Conservation (phyloP, 768 basidiomycete genomes). For the Naematelia encephala region DNA sequence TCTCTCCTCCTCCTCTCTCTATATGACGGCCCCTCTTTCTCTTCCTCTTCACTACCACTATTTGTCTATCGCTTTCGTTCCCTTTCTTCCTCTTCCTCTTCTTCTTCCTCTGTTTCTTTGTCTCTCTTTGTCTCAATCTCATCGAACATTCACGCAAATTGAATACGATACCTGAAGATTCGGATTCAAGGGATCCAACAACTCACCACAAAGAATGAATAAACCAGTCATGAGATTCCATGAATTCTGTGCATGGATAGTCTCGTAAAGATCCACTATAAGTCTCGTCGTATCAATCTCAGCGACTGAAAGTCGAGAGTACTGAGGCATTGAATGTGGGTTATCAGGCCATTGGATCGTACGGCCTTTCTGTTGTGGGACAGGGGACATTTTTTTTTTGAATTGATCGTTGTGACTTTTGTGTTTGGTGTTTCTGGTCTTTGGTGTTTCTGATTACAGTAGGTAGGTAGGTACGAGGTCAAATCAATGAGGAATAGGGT, state of each 20-base stretch:
- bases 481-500: no score
- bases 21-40: background rate
- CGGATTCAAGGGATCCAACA: no score
- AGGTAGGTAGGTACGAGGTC: no score
- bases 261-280: background rate
- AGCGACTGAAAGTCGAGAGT: background rate
- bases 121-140: background rate
- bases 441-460: no score
- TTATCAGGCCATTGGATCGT: background rate
- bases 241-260: background rate
- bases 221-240: background rate
- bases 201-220: background rate
- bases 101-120: background rate
- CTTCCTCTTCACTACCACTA: background rate
- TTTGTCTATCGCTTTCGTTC: background rate
- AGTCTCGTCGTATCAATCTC: background rate
- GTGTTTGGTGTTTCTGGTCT: no score
- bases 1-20: no score
- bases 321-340: background rate
- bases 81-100: background rate
- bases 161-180: no score
- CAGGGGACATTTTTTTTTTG: background rate
- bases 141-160: no score
- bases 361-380: background rate
- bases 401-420: background rate